Evolutionary conservation across 306 rosid genomes (phyloP).

Genomic region (Pyrus communis): DNA sequence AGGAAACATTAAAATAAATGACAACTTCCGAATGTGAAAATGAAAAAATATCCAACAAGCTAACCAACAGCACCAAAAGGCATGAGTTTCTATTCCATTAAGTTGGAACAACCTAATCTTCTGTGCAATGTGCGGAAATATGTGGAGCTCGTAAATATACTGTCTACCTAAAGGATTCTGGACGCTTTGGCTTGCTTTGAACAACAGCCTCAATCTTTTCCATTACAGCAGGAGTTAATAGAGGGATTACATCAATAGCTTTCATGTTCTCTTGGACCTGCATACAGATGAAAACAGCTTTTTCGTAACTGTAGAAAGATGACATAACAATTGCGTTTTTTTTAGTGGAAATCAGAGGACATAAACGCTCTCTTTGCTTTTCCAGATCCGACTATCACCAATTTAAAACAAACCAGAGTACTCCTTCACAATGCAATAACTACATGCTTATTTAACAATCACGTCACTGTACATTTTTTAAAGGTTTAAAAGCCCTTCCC

Average conservation of each 20-base stretch:
- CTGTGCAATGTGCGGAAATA: slow-evolving; percentile 22
- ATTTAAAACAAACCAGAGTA: not conserved
- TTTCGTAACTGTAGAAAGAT: not conserved
- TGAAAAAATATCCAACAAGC: not conserved
- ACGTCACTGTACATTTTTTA: not conserved
- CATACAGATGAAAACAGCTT: not conserved
- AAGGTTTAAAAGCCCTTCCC: not conserved
- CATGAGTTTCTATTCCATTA: not conserved
- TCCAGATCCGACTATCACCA: not conserved
- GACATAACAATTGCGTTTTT: not conserved
- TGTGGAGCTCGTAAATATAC: slow-evolving; percentile 4
- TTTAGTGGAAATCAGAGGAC: not conserved
- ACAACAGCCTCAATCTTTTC: slow-evolving; percentile 84
- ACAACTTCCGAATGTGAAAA: not conserved
- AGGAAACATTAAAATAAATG: not conserved
- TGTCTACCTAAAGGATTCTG: slow-evolving; percentile 65
- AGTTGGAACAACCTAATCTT: slow-evolving; percentile 4
- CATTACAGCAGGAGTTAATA: slow-evolving; percentile 85
- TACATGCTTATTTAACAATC: not conserved
- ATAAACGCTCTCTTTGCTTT: not conserved
- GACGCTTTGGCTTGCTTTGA: slow-evolving; percentile 92
- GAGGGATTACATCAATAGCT: slow-evolving; percentile 72
- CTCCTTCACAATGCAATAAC: not conserved
- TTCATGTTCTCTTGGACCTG: slow-evolving; percentile 98
- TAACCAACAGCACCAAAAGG: not conserved